Evolutionary conservation across 2,329 filamentous ascomycete species (phyloP).

Genomic region (Xylariaceae sp.): DNA sequence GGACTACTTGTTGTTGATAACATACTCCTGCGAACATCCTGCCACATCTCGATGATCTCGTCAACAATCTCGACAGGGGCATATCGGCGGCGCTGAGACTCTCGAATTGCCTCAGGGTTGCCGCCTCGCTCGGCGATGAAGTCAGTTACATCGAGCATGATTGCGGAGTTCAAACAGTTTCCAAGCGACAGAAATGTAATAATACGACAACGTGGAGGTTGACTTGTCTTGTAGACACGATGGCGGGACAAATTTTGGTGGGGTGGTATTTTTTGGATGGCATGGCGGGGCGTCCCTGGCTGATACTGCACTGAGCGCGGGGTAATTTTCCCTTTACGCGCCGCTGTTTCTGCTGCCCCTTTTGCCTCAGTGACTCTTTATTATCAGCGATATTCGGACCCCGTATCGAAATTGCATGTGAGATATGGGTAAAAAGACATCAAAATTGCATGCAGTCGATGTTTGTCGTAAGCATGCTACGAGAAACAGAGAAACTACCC

Average conservation of each 20-base stretch:
- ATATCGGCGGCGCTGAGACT: conserved; percentile 80
- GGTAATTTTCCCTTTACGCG: neutral
- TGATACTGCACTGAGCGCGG: neutral
- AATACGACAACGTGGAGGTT: too few species aligned
- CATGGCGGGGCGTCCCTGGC: conserved; percentile 1
- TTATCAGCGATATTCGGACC: too few species aligned
- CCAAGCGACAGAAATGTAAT: too few species aligned
- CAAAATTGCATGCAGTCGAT: too few species aligned
- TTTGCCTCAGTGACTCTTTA: too few species aligned
- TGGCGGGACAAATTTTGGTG: conserved; percentile 20
- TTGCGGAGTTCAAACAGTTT: conserved; percentile 1
- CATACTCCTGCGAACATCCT: conserved; percentile 75
- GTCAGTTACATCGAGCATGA: conserved; percentile 58
- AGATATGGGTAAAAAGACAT: too few species aligned
- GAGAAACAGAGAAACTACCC: too few species aligned
- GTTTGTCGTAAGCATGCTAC: too few species aligned
- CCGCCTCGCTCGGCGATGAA: conserved; percentile 85
- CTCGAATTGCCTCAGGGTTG: conserved; percentile 84
- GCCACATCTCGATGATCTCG: conserved; percentile 81
- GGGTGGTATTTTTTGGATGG: conserved; percentile 17
- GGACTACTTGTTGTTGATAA: too few species aligned
- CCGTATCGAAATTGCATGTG: too few species aligned
- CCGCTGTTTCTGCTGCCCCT: neutral
- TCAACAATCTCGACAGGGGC: conserved; percentile 82
- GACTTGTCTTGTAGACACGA: conserved; percentile 1